These are phyloP conservation scores for Candida dendrica DNA, from an alignment of 805 yeast genomes.

Conservation along the genomic window DNA sequence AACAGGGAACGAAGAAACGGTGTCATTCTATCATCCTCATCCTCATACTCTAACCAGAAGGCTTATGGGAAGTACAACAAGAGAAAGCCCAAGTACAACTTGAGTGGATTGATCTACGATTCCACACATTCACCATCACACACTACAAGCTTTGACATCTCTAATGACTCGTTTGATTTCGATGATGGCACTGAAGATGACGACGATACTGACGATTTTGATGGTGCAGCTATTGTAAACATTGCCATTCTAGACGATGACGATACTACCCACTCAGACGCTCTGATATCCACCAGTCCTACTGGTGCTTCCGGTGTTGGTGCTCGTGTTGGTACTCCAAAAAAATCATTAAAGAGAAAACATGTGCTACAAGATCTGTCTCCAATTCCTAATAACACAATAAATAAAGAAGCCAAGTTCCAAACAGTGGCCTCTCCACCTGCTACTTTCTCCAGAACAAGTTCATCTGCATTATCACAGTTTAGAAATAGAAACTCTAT, in stretches of 20 bases:
- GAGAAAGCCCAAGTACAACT: conserved; percentile 15
- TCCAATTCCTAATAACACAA: neutral
- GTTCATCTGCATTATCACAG: conserved; percentile 14
- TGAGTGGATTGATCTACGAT: conserved; percentile 17
- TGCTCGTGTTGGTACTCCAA: too few species aligned
- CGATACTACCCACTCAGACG: conserved; percentile 7
- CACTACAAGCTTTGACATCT: conserved; percentile 14
- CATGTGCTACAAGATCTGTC: conserved; percentile 1
- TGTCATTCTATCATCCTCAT: conserved; percentile 9
- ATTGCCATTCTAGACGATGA: conserved; percentile 20
- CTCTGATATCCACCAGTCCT: conserved; percentile 10
- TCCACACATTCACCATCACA: conserved; percentile 2
- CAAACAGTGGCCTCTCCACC: conserved; percentile 10
- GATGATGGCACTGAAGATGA: conserved; percentile 4
- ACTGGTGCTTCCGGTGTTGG: too few species aligned
- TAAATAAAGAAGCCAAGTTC: conserved; percentile 7
- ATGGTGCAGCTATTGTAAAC: conserved; percentile 15
- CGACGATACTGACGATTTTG: conserved; percentile 9
- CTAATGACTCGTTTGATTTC: conserved; percentile 18
- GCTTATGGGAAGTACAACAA: conserved; percentile 18
- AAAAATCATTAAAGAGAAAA: conserved; percentile 1
- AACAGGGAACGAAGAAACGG: conserved; percentile 20
- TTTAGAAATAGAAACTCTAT: conserved; percentile 16
- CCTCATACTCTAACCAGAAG: conserved; percentile 1
- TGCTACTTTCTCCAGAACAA: conserved; percentile 15